Conservation (phyloP, 2,329 filamentous ascomycete genomes). For the Paramyrothecium sp. region DNA sequence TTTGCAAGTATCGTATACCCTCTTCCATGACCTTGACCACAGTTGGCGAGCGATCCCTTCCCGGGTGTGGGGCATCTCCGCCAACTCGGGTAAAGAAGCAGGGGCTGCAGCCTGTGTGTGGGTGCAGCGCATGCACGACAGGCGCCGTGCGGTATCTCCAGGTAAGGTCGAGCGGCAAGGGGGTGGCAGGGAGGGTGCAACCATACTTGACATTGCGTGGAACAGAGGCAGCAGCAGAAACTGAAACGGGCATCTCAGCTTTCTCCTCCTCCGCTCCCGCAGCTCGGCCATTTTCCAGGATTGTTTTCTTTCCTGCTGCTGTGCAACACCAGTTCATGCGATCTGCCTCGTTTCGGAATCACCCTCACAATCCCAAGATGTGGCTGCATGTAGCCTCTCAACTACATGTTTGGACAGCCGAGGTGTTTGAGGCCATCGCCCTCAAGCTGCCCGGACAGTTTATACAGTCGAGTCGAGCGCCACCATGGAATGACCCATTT, state of each 20-base stretch:
- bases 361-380: constrained; percentile 8
- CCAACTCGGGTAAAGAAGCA: not conserved
- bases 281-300: constrained; percentile 7
- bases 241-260: not conserved
- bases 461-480: no score
- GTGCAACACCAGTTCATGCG: constrained; percentile 7
- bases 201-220: no score
- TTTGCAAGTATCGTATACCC: not conserved
- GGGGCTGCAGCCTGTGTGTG: not conserved
- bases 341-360: constrained; percentile 5
- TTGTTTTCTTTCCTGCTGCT: constrained; percentile 5
- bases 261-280: not conserved
- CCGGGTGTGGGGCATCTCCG: not conserved
- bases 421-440: no score
- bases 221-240: not conserved
- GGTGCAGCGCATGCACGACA: no score
- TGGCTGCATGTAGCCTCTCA: constrained; percentile 10
- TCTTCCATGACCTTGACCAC: not conserved
- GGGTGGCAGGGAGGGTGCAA: no score
- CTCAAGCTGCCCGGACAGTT: no score
- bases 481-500: no score
- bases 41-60: not conserved
- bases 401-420: not conserved
- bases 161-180: no score
- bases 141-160: no score